Conservation (phyloP, 2,329 filamentous ascomycete genomes). For the Cryphonectria radicalis region DNA sequence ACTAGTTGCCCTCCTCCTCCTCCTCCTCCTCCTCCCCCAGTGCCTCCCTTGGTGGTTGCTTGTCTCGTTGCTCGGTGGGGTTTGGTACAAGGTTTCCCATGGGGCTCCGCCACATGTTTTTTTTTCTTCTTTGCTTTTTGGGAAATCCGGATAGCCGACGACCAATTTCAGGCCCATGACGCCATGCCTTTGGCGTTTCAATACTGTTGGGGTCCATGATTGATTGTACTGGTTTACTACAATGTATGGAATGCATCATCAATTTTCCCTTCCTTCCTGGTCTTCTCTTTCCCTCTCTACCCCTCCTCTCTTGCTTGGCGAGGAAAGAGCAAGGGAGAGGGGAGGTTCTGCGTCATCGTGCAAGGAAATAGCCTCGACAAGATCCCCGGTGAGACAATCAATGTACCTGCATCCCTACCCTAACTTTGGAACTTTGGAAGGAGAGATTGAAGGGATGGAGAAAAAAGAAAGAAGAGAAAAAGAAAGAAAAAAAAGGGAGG, state of each 20-base stretch:
- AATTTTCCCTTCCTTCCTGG: background rate
- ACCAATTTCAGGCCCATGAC: background rate
- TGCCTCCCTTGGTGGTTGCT: background rate
- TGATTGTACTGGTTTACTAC: background rate
- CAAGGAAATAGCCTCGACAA: background rate
- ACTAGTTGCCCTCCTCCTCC: background rate
- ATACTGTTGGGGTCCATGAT: background rate
- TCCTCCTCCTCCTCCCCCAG: too few relatives aligned
- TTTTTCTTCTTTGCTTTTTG: background rate
- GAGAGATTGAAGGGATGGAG: background rate
- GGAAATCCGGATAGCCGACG: background rate
- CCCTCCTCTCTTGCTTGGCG: background rate
- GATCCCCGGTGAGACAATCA: background rate
- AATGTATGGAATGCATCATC: background rate
- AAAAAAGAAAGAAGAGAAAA: background rate
- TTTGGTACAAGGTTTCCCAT: background rate
- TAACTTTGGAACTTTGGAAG: background rate
- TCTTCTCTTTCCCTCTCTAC: background rate
- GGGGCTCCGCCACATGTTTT: background rate
- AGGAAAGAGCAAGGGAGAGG: constrained; percentile 2
- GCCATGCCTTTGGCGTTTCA: constrained; percentile 1
- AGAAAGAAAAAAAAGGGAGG: background rate
- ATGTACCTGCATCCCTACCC: background rate
- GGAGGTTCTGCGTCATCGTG: background rate
- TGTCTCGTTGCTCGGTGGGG: background rate